A percentile compares a stretch with the other conserved stretches of the same genome.
phyloP scores from a whole-genome alignment of 495 filamentous ascomycete genomes.

The Aspergillus avenaceus region DNA sequence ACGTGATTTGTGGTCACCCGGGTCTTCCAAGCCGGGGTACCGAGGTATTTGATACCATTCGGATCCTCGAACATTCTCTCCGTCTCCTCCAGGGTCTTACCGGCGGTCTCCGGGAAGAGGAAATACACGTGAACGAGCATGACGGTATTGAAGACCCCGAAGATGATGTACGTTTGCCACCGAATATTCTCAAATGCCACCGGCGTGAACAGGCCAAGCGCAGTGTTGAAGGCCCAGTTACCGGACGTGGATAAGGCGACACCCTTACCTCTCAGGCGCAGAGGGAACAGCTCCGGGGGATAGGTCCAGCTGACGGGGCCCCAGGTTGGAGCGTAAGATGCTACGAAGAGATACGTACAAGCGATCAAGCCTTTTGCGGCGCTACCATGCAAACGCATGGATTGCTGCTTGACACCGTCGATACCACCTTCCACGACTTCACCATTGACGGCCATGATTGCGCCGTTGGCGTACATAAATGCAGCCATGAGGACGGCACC shows the following conservation, averaged over 20 bases:
- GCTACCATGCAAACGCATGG: slow-evolving; percentile 32
- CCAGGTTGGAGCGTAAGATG: slow-evolving; percentile 54
- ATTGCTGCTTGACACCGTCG: slow-evolving; percentile 26
- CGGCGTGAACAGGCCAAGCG: slow-evolving; percentile 70
- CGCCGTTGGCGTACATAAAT: slow-evolving; percentile 66
- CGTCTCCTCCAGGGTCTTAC: slow-evolving; percentile 77
- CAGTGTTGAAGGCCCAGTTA: slow-evolving; percentile 79
- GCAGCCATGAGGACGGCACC: slow-evolving; percentile 65
- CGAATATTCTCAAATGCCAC: slow-evolving; percentile 64
- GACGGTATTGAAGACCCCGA: slow-evolving; percentile 65
- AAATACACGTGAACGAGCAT: slow-evolving; percentile 75
- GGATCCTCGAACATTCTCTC: slow-evolving; percentile 65
- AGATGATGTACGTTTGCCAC: slow-evolving; percentile 72
- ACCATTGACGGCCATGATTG: slow-evolving; percentile 51
- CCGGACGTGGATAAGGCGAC: slow-evolving; percentile 63
- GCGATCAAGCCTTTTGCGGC: slow-evolving; percentile 54
- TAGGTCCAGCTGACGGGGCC: slow-evolving; percentile 63
- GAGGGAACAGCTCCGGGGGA: slow-evolving; percentile 63
- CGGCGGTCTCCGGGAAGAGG: slow-evolving; percentile 74
- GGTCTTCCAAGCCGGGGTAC: slow-evolving; percentile 68
- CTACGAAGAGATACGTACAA: slow-evolving; percentile 65
- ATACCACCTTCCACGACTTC: slow-evolving; percentile 48
- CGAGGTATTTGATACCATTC: slow-evolving; percentile 57
- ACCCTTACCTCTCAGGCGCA: slow-evolving; percentile 58
- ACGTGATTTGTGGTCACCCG: not conserved